These are phyloP conservation scores for Lagerstroemia speciosa DNA, from an alignment of 345 rosid species.

Conservation along the genomic window DNA sequence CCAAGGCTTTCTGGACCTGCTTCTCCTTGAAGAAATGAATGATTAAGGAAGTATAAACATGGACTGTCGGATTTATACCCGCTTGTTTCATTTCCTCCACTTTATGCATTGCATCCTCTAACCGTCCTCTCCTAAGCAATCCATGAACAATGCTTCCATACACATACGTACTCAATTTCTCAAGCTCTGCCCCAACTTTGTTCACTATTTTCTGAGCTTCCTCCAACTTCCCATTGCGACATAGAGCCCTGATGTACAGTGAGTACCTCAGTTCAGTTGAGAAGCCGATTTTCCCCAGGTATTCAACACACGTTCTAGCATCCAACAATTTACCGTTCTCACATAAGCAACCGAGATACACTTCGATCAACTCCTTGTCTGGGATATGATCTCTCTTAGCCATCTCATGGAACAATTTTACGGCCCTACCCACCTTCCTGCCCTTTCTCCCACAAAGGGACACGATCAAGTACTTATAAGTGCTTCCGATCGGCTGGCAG, in stretches of 20 bases:
- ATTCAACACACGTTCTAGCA: conserved; percentile 41
- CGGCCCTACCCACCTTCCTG: conserved; percentile 53
- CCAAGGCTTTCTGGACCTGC: conserved; percentile 39
- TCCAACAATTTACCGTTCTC: conserved; percentile 39
- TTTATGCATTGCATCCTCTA: conserved; percentile 55
- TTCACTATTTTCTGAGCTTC: conserved; percentile 47
- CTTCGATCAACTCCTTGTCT: conserved; percentile 51
- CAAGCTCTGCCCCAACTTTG: conserved; percentile 26
- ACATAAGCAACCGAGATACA: conserved; percentile 58
- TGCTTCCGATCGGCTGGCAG: conserved; percentile 37
- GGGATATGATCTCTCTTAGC: conserved; percentile 40
- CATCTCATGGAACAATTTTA: conserved; percentile 57
- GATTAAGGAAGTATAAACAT: conserved; percentile 63
- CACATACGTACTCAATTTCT: conserved; percentile 37
- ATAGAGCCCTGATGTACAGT: conserved; percentile 59
- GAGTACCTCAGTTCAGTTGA: conserved; percentile 40
- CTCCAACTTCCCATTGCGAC: conserved; percentile 57
- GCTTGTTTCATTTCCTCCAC: conserved; percentile 52
- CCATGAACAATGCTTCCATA: conserved; percentile 63
- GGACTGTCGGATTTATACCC: conserved; percentile 48
- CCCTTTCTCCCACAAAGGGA: conserved; percentile 70
- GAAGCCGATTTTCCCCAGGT: conserved; percentile 49
- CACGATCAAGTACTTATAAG: conserved; percentile 61
- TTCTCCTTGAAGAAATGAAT: conserved; percentile 60
- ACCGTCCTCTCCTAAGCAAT: conserved; percentile 40